Percentiles rank a stretch among this genome's conserved stretches.
phyloP scores from a whole-genome alignment of 257 asterid genomes.

The Leonotis leonurus region DNA sequence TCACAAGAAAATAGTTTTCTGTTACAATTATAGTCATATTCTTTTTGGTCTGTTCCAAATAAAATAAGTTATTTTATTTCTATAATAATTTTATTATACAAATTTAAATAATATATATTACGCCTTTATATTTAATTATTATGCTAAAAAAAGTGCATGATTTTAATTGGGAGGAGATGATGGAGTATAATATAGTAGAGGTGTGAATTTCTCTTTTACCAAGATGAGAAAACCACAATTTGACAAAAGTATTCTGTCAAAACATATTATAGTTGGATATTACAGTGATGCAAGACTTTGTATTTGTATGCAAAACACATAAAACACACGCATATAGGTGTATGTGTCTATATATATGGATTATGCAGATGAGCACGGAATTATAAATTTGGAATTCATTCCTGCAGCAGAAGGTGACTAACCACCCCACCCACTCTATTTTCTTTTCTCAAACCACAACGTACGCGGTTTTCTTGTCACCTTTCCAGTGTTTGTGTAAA shows the following conservation, averaged over 20 bases:
- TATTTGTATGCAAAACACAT: not conserved
- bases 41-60: too few relatives aligned
- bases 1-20: too few relatives aligned
- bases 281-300: not conserved
- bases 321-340: not conserved
- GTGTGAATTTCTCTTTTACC: not conserved
- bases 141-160: too few relatives aligned
- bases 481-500: conserved; percentile 8
- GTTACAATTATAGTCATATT: too few relatives aligned
- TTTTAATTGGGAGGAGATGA: too few relatives aligned
- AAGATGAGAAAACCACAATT: not conserved
- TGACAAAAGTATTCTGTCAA: not conserved
- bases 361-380: conserved; percentile 8
- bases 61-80: too few relatives aligned
- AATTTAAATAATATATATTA: too few relatives aligned
- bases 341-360: not conserved
- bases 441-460: conserved; percentile 10
- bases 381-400: not conserved
- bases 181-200: too few relatives aligned
- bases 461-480: conserved; percentile 27
- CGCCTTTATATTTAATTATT: too few relatives aligned
- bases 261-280: not conserved
- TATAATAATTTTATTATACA: too few relatives aligned
- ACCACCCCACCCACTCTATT: not conserved
- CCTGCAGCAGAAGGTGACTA: conserved; percentile 3